Conservation (phyloP, 2,329 filamentous ascomycete species). For the Dactylella cylindrospora region DNA sequence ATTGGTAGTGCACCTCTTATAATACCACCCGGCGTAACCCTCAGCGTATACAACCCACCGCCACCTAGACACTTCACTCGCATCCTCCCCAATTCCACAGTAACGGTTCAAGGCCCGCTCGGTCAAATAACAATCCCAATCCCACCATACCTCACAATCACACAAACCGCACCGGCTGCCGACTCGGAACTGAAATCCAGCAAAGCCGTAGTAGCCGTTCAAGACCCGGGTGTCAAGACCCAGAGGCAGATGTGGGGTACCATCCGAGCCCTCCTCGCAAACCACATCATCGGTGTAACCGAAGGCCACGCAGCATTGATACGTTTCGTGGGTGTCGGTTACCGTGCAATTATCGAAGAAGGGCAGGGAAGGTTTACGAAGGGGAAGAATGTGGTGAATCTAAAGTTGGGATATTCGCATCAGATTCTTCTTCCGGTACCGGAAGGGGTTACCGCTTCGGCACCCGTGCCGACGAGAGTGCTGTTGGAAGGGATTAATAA, state of each 20-base stretch:
- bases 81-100: slow-evolving; percentile 23
- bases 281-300: slow-evolving; percentile 88
- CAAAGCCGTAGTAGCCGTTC: slow-evolving; percentile 69
- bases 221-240: slow-evolving; percentile 67
- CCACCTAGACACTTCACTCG: slow-evolving; percentile 46
- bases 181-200: slow-evolving; percentile 65
- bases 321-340: slow-evolving; percentile 90
- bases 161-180: slow-evolving; percentile 19
- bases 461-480: slow-evolving; percentile 86
- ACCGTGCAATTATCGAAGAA: slow-evolving; percentile 83
- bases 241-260: slow-evolving; percentile 98
- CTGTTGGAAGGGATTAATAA: slow-evolving; percentile 85
- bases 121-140: slow-evolving; percentile 75
- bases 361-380: slow-evolving; percentile 67
- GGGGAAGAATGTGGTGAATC: slow-evolving; percentile 83
- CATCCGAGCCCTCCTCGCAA: slow-evolving; percentile 82
- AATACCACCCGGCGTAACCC: slow-evolving; percentile 78
- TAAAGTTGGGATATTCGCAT: slow-evolving; percentile 97
- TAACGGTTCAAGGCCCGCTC: slow-evolving; percentile 50
- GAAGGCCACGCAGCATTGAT: slow-evolving; percentile 95
- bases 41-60: slow-evolving; percentile 67
- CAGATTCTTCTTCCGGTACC: slow-evolving; percentile 88
- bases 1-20: slow-evolving; percentile 79
- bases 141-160: slow-evolving; percentile 69
- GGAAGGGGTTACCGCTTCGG: slow-evolving; percentile 77